A percentile compares a stretch with the other conserved stretches of the same genome.
Conservation (phyloP, 2,329 filamentous ascomycete species). For the Talaromyces islandicus region DNA sequence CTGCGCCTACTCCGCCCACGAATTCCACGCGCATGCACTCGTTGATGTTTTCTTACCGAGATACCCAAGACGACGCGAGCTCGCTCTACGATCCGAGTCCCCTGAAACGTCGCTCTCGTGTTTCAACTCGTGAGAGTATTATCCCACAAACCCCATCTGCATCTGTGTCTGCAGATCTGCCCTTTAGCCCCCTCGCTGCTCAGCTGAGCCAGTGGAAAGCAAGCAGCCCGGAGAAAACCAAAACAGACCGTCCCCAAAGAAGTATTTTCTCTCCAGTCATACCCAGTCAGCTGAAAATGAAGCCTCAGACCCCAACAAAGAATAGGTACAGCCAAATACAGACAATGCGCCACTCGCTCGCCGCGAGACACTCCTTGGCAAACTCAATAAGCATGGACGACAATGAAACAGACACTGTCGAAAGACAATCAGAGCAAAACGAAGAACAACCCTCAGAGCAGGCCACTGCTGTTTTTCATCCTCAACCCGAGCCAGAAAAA, state of each 20-base stretch:
- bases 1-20: slow-evolving; percentile 17
- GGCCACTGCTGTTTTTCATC: neutral
- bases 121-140: slow-evolving; percentile 9
- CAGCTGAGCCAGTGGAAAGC: slow-evolving; percentile 60
- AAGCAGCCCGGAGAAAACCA: slow-evolving; percentile 46
- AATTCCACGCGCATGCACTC: slow-evolving; percentile 7
- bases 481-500: neutral
- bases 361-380: slow-evolving; percentile 17
- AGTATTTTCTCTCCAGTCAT: slow-evolving; percentile 19
- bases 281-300: slow-evolving; percentile 2
- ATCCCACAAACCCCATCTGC: neutral
- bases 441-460: neutral
- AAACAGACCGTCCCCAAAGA: slow-evolving; percentile 17
- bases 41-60: slow-evolving; percentile 12
- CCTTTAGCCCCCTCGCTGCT: slow-evolving; percentile 59
- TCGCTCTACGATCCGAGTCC: slow-evolving; percentile 24
- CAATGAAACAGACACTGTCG: slow-evolving; percentile 7
- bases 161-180: slow-evolving; percentile 29
- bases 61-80: slow-evolving; percentile 18
- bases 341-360: slow-evolving; percentile 18
- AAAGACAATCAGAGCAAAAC: slow-evolving; percentile 11
- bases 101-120: slow-evolving; percentile 3
- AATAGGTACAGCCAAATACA: slow-evolving; percentile 14
- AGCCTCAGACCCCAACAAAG: neutral
- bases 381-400: slow-evolving; percentile 8